A percentile compares a stretch with the other conserved stretches of the same genome.
phyloP scores from a whole-genome alignment of 179 eudicot species.

The Drosera spatulata region DNA sequence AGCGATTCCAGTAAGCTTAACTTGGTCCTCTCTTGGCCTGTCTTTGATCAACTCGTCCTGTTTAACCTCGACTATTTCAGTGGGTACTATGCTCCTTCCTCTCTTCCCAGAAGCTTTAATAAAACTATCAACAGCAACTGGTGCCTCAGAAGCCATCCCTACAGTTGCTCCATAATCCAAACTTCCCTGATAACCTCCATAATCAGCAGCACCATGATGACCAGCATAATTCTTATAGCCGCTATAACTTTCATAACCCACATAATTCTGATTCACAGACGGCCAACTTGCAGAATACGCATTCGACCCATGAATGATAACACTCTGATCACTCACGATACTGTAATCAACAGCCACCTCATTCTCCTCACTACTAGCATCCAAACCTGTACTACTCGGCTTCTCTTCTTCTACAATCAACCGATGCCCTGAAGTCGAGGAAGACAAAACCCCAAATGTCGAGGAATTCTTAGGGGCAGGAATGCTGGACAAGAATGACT shows the following conservation, averaged over 20 bases:
- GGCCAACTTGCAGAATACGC: constrained; percentile 10
- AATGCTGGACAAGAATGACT: constrained; percentile 53
- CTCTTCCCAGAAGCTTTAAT: constrained; percentile 49
- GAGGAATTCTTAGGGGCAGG: constrained; percentile 62
- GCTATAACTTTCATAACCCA: constrained; percentile 16
- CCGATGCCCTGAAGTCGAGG: constrained; percentile 18
- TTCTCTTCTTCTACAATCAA: constrained; percentile 28
- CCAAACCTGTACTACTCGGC: constrained; percentile 1
- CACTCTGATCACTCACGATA: constrained; percentile 7
- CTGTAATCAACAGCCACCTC: constrained; percentile 15
- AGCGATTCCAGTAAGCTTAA: constrained; percentile 65
- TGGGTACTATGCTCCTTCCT: constrained; percentile 49
- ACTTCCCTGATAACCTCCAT: constrained; percentile 30
- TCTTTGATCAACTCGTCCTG: constrained; percentile 92
- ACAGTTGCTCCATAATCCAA: constrained; percentile 22
- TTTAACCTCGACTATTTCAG: constrained; percentile 73
- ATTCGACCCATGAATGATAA: constrained; percentile 14
- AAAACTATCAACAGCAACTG: constrained; percentile 22
- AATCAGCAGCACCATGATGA: constrained; percentile 13
- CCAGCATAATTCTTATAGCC: constrained; percentile 12
- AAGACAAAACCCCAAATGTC: constrained; percentile 33
- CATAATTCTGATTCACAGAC: constrained; percentile 19
- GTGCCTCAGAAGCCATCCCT: constrained; percentile 12
- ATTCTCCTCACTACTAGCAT: constrained; percentile 4
- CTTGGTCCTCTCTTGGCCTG: constrained; percentile 70